Conservation (phyloP, 1,139 yeast genomes). For the Yamadazyma mexicana region DNA sequence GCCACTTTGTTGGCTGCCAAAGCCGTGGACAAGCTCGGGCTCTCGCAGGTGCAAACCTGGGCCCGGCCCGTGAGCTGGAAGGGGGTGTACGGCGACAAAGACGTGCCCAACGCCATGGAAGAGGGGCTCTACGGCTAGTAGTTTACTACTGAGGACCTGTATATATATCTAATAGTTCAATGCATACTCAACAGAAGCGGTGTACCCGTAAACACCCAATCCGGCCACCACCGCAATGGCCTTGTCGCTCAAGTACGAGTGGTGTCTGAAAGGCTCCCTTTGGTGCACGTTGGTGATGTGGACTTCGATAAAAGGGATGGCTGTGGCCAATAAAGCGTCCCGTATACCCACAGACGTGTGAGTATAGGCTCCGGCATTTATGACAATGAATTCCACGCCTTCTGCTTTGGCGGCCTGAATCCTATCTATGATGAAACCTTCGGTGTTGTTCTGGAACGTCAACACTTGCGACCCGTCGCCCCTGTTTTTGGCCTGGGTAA, state of each 20-base stretch:
- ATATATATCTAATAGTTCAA: constrained; percentile 34
- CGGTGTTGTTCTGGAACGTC: constrained; percentile 44
- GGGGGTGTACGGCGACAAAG: constrained; percentile 77
- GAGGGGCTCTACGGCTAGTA: constrained; percentile 68
- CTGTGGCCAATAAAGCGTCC: constrained; percentile 48
- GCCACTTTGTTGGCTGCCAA: constrained; percentile 57
- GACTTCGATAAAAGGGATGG: constrained; percentile 49
- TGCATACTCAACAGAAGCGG: constrained; percentile 49
- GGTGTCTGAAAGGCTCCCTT: constrained; percentile 51
- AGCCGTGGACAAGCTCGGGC: constrained; percentile 28
- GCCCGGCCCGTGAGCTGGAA: constrained; percentile 75
- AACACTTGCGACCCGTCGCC: constrained; percentile 31
- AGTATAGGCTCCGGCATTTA: constrained; percentile 54
- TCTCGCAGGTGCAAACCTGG: constrained; percentile 30
- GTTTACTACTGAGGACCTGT: too few species aligned
- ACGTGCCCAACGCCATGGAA: constrained; percentile 68
- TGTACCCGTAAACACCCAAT: constrained; percentile 50
- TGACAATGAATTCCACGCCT: constrained; percentile 41
- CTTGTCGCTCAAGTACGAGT: constrained; percentile 47
- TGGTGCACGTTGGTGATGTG: constrained; percentile 53
- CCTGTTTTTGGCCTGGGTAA: constrained; percentile 32
- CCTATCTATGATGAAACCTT: constrained; percentile 47
- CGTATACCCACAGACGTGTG: constrained; percentile 52
- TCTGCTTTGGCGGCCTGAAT: constrained; percentile 45
- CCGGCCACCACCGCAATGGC: constrained; percentile 51